Evolutionary conservation across 768 basidiomycete genomes (phyloP).

Genomic region (Leccinum olivaceopallidum): DNA sequence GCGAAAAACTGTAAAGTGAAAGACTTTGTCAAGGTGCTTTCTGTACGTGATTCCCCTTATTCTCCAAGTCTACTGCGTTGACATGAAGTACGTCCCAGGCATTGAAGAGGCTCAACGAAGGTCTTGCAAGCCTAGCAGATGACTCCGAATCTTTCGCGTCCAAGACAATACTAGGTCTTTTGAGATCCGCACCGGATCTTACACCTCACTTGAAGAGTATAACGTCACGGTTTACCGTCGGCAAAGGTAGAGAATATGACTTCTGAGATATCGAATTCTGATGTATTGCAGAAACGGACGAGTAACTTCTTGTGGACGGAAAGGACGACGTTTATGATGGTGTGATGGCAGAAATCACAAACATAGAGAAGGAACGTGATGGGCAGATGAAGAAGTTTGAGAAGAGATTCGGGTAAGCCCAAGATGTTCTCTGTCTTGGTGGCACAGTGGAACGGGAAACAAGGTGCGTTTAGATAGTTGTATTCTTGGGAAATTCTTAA

Average conservation of each 20-base stretch:
- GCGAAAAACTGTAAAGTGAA: slow-evolving; percentile 85
- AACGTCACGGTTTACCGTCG: slow-evolving; percentile 59
- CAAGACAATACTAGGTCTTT: slow-evolving; percentile 68
- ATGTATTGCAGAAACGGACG: slow-evolving; percentile 52
- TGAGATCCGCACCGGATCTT: slow-evolving; percentile 83
- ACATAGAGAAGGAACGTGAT: slow-evolving; percentile 73
- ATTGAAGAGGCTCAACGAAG: slow-evolving; percentile 72
- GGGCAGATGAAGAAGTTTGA: slow-evolving; percentile 62
- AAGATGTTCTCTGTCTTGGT: slow-evolving; percentile 55
- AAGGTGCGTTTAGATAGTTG: slow-evolving; percentile 49
- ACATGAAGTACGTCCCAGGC: slow-evolving; percentile 45
- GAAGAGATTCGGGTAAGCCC: slow-evolving; percentile 61
- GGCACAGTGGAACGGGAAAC: slow-evolving; percentile 81
- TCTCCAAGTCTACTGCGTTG: neutral
- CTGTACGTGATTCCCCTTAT: slow-evolving; percentile 44
- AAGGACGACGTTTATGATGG: slow-evolving; percentile 85
- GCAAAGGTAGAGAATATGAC: slow-evolving; percentile 50
- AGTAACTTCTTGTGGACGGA: slow-evolving; percentile 79
- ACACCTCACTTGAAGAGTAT: slow-evolving; percentile 69
- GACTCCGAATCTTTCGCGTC: slow-evolving; percentile 77
- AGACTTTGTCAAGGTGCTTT: slow-evolving; percentile 84
- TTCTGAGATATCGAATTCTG: slow-evolving; percentile 19
- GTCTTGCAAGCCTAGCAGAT: slow-evolving; percentile 61
- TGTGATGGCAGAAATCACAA: slow-evolving; percentile 67
- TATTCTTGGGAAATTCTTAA: slow-evolving; percentile 1